Evolutionary conservation across 768 basidiomycete genomes (phyloP), one percentile per base, ranked within the genome.

Genomic region (Neoboletus subvelutipes): DNA sequence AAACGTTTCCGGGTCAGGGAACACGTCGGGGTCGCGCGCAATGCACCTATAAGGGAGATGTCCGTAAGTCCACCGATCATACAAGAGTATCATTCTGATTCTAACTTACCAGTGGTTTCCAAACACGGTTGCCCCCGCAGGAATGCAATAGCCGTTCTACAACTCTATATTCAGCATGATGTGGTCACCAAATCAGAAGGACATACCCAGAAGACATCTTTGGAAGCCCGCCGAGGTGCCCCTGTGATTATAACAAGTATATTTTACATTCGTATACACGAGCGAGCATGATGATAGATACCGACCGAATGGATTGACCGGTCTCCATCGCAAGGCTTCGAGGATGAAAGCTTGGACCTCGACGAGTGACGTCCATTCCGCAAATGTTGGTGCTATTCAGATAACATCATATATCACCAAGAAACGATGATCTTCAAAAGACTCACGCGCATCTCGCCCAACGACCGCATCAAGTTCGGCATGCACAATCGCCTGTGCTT

Each of bases 281-380:
- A 18, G 1, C 6, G 13, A 34, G 20, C 3, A 34, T n/a, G n/a
- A 22, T 5, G 8, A 12, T 1, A 12, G 5, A 18, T 13, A 59
- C 64, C 48, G 8, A 67, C 76, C 74, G 42, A 62, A 57, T 0
- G 71, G 64, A 18, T 66, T 71, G 11, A 75, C 66, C 0, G 76
- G 75, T 36, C 76, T 58, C 77, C 77, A 77, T 15, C 77, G 64
- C 59, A 72, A 64, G 0, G 67, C 58, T 57, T 79, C 78, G 12
- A 72, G 60, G 13, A 75, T 63, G 55, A 76, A 78, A 0, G 78
- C 77, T 8, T 68, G 67, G 1, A 77, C 63, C 33, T 76, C 72
- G 1, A 72, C 65, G 10, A 79, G 69, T 6, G 57, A 48, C 0
- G 67, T 40, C 59, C 62, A 60, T 40, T 78, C 76, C 3, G 63